Base-by-base conservation (phyloP, 2,329 filamentous ascomycete genomes). In the Mollisia scopiformis region DNA sequence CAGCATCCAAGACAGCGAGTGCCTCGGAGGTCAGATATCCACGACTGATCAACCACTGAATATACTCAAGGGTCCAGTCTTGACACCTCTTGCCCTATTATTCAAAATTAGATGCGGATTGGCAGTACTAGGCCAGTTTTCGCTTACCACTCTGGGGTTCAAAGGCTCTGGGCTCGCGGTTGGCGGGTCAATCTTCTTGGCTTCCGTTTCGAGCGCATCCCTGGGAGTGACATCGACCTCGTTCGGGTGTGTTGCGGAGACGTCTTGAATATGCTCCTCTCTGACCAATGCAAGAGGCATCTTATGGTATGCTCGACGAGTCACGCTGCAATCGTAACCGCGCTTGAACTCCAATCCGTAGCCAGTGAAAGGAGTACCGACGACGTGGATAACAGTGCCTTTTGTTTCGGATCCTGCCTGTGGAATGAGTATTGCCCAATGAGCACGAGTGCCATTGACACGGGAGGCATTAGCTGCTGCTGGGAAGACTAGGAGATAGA, bases 381-480 rank as follows among this genome's bases (percentile, higher is more conserved):
- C 31, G 33, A 55, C 52, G 37, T 55, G 52, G 33, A 55, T 55
- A 16, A 43, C 6, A 27, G 25, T 55, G 10, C 52, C 57, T 41
- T 33, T 37, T 3, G 57, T 23, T 16, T 19, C 21, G 27, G 28
- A 33, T 7, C 5, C 27, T 10, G 41, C 23, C 31, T 28, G 19
- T 16, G 50, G 57, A 21, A 59, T 51, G 51, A 59, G 55, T 2
- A 59, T 25, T 2, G 57, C 57, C 51, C 57, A 59, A 41, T 59
- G 51, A 16, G 57, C 39, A 11, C 50, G 49, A 23, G 57, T 59
- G 28, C 57, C 50, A 28, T 59, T 59, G 46, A 54, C 33, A 25
- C 30, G 28, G 16, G 57, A 59, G 28, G 51, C 57, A 33, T 33
- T 33, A 33, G 30, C 30, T 6, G 39, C 27, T 19, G 51, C 37